These are phyloP conservation scores for Solanum chmielewskii DNA, from an alignment of 257 asterid species.

Conservation along the genomic window DNA sequence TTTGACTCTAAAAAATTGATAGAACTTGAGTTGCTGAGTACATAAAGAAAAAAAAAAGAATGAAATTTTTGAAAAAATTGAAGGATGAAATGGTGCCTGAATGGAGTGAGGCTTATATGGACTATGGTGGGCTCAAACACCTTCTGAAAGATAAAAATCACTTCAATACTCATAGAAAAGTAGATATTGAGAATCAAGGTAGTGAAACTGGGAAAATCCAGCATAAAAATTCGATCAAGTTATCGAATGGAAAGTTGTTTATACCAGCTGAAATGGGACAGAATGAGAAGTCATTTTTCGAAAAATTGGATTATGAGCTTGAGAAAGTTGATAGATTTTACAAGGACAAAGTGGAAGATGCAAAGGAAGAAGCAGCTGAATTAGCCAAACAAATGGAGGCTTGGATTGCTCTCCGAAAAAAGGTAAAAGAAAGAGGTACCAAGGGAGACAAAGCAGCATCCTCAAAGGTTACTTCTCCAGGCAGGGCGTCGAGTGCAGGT, in stretches of 20 bases:
- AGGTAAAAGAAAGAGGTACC: slow-evolving; percentile 22
- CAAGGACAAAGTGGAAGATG: slow-evolving; percentile 26
- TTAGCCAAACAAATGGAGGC: slow-evolving; percentile 48
- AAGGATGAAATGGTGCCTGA: slow-evolving; percentile 38
- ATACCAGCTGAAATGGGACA: slow-evolving; percentile 14
- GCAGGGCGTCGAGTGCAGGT: background rate
- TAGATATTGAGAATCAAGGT: background rate
- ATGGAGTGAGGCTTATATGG: slow-evolving; percentile 47
- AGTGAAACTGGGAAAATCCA: background rate
- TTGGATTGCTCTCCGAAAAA: slow-evolving; percentile 29
- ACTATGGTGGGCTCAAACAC: slow-evolving; percentile 1
- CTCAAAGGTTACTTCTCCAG: slow-evolving; percentile 2
- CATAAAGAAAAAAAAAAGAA: background rate
- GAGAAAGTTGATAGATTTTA: slow-evolving; percentile 35
- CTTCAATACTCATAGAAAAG: background rate
- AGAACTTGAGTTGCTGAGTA: background rate
- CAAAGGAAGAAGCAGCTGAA: slow-evolving; percentile 26
- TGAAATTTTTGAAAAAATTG: slow-evolving; percentile 44
- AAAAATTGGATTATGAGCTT: slow-evolving; percentile 29
- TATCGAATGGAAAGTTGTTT: background rate
- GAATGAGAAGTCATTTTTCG: slow-evolving; percentile 23
- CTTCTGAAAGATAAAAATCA: background rate
- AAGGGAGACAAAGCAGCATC: background rate
- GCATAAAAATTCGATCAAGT: background rate
- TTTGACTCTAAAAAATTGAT: background rate